phyloP scores from a whole-genome alignment of 2,329 filamentous ascomycete genomes.

The Claviceps digitariae region DNA sequence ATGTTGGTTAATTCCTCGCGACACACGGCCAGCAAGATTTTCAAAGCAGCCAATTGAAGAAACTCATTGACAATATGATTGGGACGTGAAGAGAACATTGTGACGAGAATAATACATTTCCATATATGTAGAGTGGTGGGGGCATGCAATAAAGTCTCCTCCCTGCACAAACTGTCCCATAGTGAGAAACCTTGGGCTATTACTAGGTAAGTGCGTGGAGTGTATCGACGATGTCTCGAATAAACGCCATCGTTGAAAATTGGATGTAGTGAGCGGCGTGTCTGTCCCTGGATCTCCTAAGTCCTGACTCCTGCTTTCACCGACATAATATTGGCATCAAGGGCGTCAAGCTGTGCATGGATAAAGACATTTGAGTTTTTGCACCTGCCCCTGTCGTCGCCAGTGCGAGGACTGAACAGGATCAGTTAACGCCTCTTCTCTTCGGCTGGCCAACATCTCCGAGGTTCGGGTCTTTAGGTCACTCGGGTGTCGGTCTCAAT shows the following conservation, averaged over 20 bases:
- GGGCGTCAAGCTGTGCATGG: background rate
- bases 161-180: no score
- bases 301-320: no score
- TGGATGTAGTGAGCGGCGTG: background rate
- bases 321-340: background rate
- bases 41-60: background rate
- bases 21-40: background rate
- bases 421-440: background rate
- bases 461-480: constrained; percentile 11
- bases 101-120: background rate
- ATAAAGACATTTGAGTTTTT: background rate
- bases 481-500: constrained; percentile 7
- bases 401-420: background rate
- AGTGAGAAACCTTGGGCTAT: no score
- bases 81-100: background rate
- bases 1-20: background rate
- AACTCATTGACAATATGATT: background rate
- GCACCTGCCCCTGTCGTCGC: no score
- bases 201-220: no score
- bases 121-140: background rate
- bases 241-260: background rate
- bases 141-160: no score
- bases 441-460: constrained; percentile 14
- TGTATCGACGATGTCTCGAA: background rate
- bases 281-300: background rate